Evolutionary conservation across 140 eudicot genomes (phyloP), one percentile per base, ranked within the genome.

Genomic region (Cichorium intybus): DNA sequence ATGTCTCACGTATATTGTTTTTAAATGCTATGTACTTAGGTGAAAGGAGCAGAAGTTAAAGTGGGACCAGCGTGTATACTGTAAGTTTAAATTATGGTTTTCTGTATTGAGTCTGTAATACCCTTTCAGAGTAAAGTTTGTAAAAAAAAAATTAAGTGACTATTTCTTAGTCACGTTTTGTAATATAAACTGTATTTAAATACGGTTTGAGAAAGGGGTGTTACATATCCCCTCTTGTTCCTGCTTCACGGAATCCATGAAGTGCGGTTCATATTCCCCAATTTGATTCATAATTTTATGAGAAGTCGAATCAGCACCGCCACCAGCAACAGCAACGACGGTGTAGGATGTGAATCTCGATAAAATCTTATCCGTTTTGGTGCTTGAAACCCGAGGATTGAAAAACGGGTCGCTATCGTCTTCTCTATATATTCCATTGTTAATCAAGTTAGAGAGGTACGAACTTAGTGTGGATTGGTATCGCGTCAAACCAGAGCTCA

Each of bases 381-480:
- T 79, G 27, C 76, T 84, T 3, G 79, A 73, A 31, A 73, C 69
- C 43, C 82, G 48, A 47, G 87, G 55, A 56, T 83, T 81, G 57
- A 84, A 46, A 29, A 79, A 75, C 5, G 68, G 75, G 11, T 76
- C 89, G 31, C 63, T 49, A 60, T 79, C 92, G 31, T 83, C 96
- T 3, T 62, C 84, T 23, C 74, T 85, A 39, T 61, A 75, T 1
- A 79, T 75, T 11, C 77, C 79, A 23, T 61, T 67, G 52, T 53
- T 77, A 12, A 75, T 64, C 35, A 86, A 48, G 60, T 52, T 74
- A 2, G 89, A 55, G 46, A 90, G 84, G 33, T 84, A 90, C 0
- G 97, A 86, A 53, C 93, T 90, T 7, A 95, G 97, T 0, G 97
- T 95, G 8, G 97, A 90, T 51, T 84, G 75, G 65, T 84, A 86